Evolutionary conservation across 768 basidiomycete species (phyloP).

Genomic region (Tulasnella sp.): DNA sequence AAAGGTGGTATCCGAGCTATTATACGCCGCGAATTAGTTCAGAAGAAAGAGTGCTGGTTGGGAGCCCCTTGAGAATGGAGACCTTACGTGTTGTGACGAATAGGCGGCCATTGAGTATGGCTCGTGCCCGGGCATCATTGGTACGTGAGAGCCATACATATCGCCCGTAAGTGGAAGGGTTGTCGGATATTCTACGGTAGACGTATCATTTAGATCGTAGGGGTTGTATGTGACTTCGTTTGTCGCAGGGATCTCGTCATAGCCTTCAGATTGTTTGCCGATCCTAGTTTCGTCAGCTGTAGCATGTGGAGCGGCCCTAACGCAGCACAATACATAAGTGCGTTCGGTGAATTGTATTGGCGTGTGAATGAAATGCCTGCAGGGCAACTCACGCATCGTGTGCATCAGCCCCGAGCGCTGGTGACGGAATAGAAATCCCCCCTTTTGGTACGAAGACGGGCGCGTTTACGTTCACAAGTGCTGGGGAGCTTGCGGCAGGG

Average conservation of each 20-base stretch:
- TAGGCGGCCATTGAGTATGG: constrained; percentile 21
- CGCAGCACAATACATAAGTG: no score
- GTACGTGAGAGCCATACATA: constrained; percentile 21
- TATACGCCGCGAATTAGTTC: no score
- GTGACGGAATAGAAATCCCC: constrained; percentile 20
- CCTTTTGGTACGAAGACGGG: constrained; percentile 75
- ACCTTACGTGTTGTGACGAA: constrained; percentile 53
- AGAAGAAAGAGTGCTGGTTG: constrained; percentile 2
- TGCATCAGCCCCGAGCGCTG: not conserved
- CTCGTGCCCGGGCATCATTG: not conserved
- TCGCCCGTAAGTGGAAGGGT: constrained; percentile 20
- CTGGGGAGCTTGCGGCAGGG: not conserved
- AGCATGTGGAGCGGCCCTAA: not conserved
- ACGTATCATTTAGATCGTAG: not conserved
- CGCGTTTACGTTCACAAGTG: constrained; percentile 44
- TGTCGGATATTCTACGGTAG: constrained; percentile 16
- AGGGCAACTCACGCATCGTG: not conserved
- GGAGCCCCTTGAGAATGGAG: constrained; percentile 13
- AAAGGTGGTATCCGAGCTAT: constrained; percentile 94
- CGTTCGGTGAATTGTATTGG: not conserved
- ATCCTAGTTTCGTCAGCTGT: not conserved
- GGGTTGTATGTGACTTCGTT: not conserved
- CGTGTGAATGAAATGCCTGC: not conserved
- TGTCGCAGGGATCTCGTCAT: not conserved
- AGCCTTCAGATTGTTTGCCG: not conserved